Percentiles rank a stretch among this genome's conserved stretches.
These are phyloP conservation scores for Pulveroboletus sp. DNA, from an alignment of 768 basidiomycete genomes.

Conservation along the genomic window DNA sequence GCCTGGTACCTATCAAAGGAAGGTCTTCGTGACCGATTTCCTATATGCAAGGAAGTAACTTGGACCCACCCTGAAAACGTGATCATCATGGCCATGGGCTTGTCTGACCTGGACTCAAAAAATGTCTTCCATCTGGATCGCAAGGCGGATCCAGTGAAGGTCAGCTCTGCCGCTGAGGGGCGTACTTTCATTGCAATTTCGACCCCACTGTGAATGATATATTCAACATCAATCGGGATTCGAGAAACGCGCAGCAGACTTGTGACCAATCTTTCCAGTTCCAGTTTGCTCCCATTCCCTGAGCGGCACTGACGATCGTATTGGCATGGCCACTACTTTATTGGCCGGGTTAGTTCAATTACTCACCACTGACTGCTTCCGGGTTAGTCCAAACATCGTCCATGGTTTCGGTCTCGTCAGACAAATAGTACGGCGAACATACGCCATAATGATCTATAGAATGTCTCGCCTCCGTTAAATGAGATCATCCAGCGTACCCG, in stretches of 20 bases:
- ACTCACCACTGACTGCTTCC: conserved; percentile 37
- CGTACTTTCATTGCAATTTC: conserved; percentile 57
- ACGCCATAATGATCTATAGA: conserved; percentile 29
- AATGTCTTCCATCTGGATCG: conserved; percentile 46
- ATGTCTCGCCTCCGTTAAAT: background rate
- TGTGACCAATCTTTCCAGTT: conserved; percentile 48
- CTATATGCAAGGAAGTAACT: background rate
- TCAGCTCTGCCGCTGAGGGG: conserved; percentile 44
- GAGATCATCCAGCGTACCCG: conserved; percentile 1
- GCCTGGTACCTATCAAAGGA: conserved; percentile 9
- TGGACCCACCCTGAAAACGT: conserved; percentile 37
- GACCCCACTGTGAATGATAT: conserved; percentile 36
- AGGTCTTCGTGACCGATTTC: too few relatives aligned
- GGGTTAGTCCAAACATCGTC: conserved; percentile 41
- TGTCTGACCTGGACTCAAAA: conserved; percentile 49
- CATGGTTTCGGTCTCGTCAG: conserved; percentile 45
- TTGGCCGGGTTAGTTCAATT: conserved; percentile 16
- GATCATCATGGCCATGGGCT: conserved; percentile 46
- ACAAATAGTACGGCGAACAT: conserved; percentile 35
- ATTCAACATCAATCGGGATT: background rate
- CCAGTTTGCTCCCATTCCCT: conserved; percentile 36
- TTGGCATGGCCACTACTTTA: background rate
- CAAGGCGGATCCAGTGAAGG: conserved; percentile 45
- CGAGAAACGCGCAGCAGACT: conserved; percentile 34
- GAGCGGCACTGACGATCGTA: conserved; percentile 19